These are phyloP conservation scores for Nakazawaea anatomiae DNA, from an alignment of 805 yeast species.

Conservation along the genomic window DNA sequence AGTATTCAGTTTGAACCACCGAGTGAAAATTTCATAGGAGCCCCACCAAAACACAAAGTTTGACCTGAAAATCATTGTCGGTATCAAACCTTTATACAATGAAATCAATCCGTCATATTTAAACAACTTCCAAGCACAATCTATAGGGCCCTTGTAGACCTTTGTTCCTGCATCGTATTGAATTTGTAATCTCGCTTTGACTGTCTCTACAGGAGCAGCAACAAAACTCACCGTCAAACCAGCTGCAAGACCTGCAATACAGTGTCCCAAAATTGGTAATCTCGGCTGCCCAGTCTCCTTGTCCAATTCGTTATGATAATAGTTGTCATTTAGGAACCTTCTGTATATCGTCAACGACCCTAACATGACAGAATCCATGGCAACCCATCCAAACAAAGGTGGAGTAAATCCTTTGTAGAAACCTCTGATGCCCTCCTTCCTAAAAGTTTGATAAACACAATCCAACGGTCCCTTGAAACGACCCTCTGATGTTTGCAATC, in stretches of 20 bases:
- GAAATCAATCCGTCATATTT: constrained; percentile 64
- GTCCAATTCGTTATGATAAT: constrained; percentile 42
- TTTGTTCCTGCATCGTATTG: constrained; percentile 76
- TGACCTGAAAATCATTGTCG: constrained; percentile 84
- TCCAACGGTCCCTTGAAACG: constrained; percentile 78
- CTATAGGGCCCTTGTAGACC: constrained; percentile 72
- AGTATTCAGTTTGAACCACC: constrained; percentile 61
- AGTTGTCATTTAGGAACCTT: constrained; percentile 54
- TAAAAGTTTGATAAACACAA: constrained; percentile 66
- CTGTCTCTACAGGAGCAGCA: constrained; percentile 92
- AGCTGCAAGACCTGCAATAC: constrained; percentile 73
- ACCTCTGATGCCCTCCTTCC: constrained; percentile 72
- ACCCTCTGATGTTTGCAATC: constrained; percentile 72
- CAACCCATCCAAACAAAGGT: constrained; percentile 88
- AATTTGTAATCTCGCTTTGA: constrained; percentile 84
- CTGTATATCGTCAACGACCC: constrained; percentile 81
- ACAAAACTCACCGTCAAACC: constrained; percentile 92
- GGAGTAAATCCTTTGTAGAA: constrained; percentile 90
- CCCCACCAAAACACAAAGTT: constrained; percentile 95
- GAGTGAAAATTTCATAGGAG: constrained; percentile 73
- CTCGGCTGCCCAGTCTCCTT: constrained; percentile 30
- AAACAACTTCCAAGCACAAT: constrained; percentile 58
- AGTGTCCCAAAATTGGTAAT: constrained; percentile 70
- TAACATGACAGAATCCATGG: constrained; percentile 88
- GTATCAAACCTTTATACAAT: constrained; percentile 71